Evolutionary conservation across 768 basidiomycete species (phyloP).

Genomic region (Termitomyces sp.): DNA sequence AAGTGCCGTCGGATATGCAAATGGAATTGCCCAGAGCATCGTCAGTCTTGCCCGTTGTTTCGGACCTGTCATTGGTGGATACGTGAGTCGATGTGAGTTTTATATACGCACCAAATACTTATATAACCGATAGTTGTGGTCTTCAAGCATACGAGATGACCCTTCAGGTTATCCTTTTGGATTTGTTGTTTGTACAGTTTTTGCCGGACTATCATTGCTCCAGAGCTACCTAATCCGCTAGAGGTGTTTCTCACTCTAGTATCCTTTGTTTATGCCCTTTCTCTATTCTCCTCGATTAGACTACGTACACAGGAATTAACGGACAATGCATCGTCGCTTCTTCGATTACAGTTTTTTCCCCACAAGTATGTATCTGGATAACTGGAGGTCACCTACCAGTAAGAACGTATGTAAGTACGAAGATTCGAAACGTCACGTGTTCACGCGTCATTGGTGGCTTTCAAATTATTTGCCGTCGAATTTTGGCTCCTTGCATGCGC

Average conservation of each 20-base stretch:
- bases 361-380: neutral
- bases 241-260: slow-evolving; percentile 9
- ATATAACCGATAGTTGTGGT: slow-evolving; percentile 53
- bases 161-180: slow-evolving; percentile 73
- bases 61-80: slow-evolving; percentile 82
- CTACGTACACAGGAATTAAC: neutral
- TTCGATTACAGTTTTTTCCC: neutral
- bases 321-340: neutral
- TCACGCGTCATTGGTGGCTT: neutral
- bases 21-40: slow-evolving; percentile 93
- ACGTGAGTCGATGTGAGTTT: slow-evolving; percentile 39
- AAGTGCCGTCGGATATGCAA: slow-evolving; percentile 81
- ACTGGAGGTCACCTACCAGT: neutral
- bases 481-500: neutral
- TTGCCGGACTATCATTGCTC: slow-evolving; percentile 57
- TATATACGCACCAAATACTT: slow-evolving; percentile 9
- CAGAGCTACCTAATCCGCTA: slow-evolving; percentile 73
- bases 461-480: slow-evolving; percentile 9
- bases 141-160: slow-evolving; percentile 58
- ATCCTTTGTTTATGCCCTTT: neutral
- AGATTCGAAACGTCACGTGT: too few species aligned
- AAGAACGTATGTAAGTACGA: too few species aligned
- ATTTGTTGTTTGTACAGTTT: slow-evolving; percentile 59
- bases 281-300: neutral
- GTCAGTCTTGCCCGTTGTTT: slow-evolving; percentile 90